These are phyloP conservation scores for Trypanosoma platydactyli DNA, from an alignment of 208 protist species.

Conservation along the genomic window DNA sequence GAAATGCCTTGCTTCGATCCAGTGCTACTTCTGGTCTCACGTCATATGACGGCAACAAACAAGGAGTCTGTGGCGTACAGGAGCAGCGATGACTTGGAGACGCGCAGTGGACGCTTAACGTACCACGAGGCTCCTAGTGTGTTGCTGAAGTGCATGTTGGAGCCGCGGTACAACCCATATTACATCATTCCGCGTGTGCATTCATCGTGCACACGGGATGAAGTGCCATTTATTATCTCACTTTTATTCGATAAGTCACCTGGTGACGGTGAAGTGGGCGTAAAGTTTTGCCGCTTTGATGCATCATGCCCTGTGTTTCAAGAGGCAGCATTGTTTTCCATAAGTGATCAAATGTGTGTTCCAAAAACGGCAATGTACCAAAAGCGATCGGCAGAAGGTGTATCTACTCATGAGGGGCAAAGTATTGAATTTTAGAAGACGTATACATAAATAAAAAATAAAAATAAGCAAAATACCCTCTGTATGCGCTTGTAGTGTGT, in stretches of 20 bases:
- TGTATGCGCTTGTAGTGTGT: too few species aligned
- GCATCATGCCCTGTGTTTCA: slow-evolving; percentile 48
- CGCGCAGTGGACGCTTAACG: slow-evolving; percentile 20
- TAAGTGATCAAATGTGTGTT: not conserved
- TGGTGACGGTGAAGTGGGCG: not conserved
- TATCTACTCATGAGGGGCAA: not conserved
- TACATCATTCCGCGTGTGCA: slow-evolving; percentile 37
- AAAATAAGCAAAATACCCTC: too few species aligned
- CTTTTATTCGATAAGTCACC: not conserved
- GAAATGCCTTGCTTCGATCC: slow-evolving; percentile 12
- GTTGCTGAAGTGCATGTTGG: slow-evolving; percentile 45
- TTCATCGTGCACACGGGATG: not conserved
- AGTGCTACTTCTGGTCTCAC: slow-evolving; percentile 31
- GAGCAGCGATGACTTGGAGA: slow-evolving; percentile 49
- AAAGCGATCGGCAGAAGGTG: not conserved
- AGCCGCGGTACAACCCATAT: slow-evolving; percentile 34
- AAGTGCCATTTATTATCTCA: slow-evolving; percentile 9
- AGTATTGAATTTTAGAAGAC: not conserved
- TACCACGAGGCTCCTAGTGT: slow-evolving; percentile 41
- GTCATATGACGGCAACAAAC: slow-evolving; percentile 16
- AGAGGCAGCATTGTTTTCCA: slow-evolving; percentile 58
- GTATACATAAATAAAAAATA: not conserved
- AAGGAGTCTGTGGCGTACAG: slow-evolving; percentile 27
- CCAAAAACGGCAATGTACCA: slow-evolving; percentile 11
- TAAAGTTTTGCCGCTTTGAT: slow-evolving; percentile 11